These are phyloP conservation scores for Microdochium nivale DNA, from an alignment of 2,329 filamentous ascomycete species.

Conservation along the genomic window DNA sequence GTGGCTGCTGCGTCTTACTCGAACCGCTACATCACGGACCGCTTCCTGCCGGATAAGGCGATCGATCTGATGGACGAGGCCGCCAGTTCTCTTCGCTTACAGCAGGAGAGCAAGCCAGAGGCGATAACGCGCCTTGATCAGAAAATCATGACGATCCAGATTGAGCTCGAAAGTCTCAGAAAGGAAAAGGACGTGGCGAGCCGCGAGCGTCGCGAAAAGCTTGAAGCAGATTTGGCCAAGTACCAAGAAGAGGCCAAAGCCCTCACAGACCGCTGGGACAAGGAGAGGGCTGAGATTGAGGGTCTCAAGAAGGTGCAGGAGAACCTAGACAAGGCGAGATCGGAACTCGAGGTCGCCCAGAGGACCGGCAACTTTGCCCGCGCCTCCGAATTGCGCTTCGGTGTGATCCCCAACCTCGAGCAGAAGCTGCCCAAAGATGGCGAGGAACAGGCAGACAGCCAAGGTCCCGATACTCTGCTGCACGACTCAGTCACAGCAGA, in stretches of 20 bases:
- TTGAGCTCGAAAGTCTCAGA: constrained; percentile 86
- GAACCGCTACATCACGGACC: constrained; percentile 93
- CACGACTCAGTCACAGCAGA: constrained; percentile 94
- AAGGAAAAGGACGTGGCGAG: constrained; percentile 92
- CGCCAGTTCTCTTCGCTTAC: constrained; percentile 77
- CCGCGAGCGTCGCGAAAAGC: constrained; percentile 76
- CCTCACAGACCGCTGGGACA: constrained; percentile 80
- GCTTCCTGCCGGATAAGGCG: constrained; percentile 92
- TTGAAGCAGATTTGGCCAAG: constrained; percentile 66
- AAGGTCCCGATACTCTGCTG: constrained; percentile 52
- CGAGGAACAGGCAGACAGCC: constrained; percentile 23
- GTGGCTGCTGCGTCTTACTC: constrained; percentile 88
- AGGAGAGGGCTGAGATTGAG: constrained; percentile 78
- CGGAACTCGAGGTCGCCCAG: constrained; percentile 83
- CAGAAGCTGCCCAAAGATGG: constrained; percentile 71
- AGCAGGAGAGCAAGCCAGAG: constrained; percentile 95
- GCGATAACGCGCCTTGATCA: constrained; percentile 88
- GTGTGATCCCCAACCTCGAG: constrained; percentile 75
- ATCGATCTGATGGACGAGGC: constrained; percentile 97
- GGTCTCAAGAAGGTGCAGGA: constrained; percentile 80
- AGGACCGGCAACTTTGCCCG: constrained; percentile 80
- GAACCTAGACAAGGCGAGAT: constrained; percentile 75
- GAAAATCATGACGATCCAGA: constrained; percentile 95
- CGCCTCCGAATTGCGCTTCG: constrained; percentile 86
- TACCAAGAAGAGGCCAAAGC: constrained; percentile 69